phyloP scores from a whole-genome alignment of 352 stramenopile genomes.

The Aphanomyces euteiches region DNA sequence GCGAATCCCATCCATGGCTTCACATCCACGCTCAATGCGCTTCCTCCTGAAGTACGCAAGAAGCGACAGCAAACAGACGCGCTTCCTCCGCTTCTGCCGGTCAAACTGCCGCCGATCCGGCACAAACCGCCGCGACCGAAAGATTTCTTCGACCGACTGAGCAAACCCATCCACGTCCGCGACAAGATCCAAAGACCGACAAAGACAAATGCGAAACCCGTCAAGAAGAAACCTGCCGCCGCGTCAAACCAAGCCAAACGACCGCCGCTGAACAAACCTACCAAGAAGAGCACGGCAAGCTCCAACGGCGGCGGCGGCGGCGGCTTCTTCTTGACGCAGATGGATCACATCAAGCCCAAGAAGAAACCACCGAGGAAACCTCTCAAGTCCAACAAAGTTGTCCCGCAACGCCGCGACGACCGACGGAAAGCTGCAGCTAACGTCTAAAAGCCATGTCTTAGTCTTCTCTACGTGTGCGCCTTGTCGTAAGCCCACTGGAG shows the following conservation, averaged over 20 bases:
- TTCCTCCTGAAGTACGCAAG: conserved; percentile 51
- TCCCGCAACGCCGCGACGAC: not conserved
- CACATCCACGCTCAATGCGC: conserved; percentile 58
- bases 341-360: not conserved
- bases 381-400: not conserved
- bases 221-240: not conserved
- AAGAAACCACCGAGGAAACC: too few species aligned
- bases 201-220: not conserved
- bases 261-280: not conserved
- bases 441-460: not conserved
- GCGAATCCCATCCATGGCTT: conserved; percentile 67
- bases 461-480: conserved; percentile 35
- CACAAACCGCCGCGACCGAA: not conserved
- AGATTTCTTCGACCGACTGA: not conserved
- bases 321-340: conserved; percentile 9
- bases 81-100: not conserved
- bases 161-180: conserved; percentile 2
- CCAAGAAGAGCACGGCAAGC: not conserved
- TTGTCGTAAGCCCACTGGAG: conserved; percentile 97
- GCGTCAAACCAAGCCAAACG: not conserved
- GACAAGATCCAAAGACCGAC: not conserved
- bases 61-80: conserved; percentile 35
- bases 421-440: not conserved
- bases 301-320: not conserved
- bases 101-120: not conserved